Base-by-base conservation (phyloP, 2,329 filamentous ascomycete genomes). In the Epichloe sylvatica region DNA sequence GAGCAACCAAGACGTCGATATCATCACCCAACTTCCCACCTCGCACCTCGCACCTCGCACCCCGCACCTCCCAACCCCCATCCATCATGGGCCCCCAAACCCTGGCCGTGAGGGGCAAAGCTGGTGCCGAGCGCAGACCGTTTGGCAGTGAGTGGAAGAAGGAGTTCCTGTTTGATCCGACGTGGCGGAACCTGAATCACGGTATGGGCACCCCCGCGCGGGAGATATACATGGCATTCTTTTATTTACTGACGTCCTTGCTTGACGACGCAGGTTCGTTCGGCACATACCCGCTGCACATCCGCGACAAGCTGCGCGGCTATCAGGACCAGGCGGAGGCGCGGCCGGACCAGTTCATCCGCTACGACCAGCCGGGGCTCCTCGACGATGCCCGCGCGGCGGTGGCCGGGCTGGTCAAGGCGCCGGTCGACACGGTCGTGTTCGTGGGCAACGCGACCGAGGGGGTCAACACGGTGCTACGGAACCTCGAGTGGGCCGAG, bases 361-460 rank as follows among this genome's bases (percentile, higher is more conserved):
- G 84, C 23, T 85, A 83, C 61, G 72, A 77, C 3, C 81, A 80
- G 54, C 75, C 81, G 0, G 59, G 67, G 4, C 69, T 81, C 9
- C 73, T 94, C 0, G 80, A 86, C 54, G 70, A 76, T 49, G 79
- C 81, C 76, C 81, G 84, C 33, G 54, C 76, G 76, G 81, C 81
- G 3, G 68, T 90, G 4, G 83, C 86, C 1, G 62, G 69, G 23
- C 59, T 87, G 21, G 69, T 96, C 52, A 77, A 85, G 52, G 83
- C 77, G 0, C 80, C 83, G 0, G 60, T 71, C 1, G 73, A 82
- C 9, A 80, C 81, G 9, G 70, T 86, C 38, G 88, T 94, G 1
- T 83, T 94, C 55, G 80, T 94, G 1, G 70, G 77, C 51, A 96
- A 96, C 62, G 87, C 89, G 12, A 94, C 87, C 0, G 82, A 77